Evolutionary conservation across 1,139 yeast species (phyloP), one percentile per base, ranked within the genome.

Genomic region (Geotrichum europaeum): DNA sequence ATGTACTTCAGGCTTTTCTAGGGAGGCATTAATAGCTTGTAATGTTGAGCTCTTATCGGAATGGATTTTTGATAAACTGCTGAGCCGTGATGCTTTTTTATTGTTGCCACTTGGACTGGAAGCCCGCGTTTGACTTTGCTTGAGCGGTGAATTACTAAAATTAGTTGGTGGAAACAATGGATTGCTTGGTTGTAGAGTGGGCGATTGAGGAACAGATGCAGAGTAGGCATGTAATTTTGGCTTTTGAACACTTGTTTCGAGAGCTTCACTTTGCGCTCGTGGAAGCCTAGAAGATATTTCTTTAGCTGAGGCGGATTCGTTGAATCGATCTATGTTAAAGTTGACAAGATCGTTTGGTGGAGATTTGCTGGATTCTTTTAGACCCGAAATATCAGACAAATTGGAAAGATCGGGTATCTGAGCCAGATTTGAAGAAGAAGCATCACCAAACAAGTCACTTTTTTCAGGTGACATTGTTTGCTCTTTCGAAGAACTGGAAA

Each of bases 41-140:
- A 59, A 25, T 20, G 59, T 59, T 13, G 61, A 59, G 36, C 61
- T 59, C 25, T 59, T 59, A 51, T 59, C 61, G 5, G 61, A 49
- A 10, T 50, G 51, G 13, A 24, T 24, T n/a, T 40, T 40, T 15
- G 47, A 40, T 40, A 40, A n/a, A 22, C 47, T 40, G 36, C 15
- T 12, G n/a, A 24, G n/a, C 30, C 51, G 30, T 49, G 52, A 32
- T 49, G 30, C 30, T 20, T 49, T 25, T 49, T 20, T 49, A 32
- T 18, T 49, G 4, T n/a, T 49, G 4, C 34, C 13, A 13, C 18
- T 40, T 15, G 47, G 47, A 40, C 47, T 40, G 13, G 47, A 40
- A 40, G 47, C 18, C 18, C 20, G 47, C 22, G 47, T 40, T 40
- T 40, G 47, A 7, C 20, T 40, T 40, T 40, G n/a, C 20, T 40